These are phyloP conservation scores for Pseudogymnoascus sp. DNA, from an alignment of 2,329 filamentous ascomycete species.

Conservation along the genomic window DNA sequence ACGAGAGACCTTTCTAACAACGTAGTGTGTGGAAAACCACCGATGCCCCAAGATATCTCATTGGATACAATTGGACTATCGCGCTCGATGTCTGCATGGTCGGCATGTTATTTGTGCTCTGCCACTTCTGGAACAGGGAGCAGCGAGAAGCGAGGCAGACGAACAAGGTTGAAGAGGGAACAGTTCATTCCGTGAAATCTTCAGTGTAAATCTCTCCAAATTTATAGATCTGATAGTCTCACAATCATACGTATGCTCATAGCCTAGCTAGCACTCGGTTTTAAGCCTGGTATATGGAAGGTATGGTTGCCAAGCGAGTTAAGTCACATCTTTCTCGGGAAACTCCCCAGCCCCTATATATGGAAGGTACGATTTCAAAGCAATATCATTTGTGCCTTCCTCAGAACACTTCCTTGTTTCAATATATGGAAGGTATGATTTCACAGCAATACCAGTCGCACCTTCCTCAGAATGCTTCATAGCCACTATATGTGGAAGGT, in stretches of 20 bases:
- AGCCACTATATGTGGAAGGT: no score
- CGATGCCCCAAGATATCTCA: conserved; percentile 25
- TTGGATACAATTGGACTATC: conserved; percentile 27
- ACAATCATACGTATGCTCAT: background rate
- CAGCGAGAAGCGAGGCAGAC: background rate
- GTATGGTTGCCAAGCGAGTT: no score
- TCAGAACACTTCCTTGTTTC: no score
- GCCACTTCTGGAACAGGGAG: conserved; percentile 16
- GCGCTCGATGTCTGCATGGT: conserved; percentile 27
- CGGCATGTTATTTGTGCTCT: conserved; percentile 14
- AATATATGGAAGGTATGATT: no score
- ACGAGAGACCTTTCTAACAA: background rate
- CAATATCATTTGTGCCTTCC: no score
- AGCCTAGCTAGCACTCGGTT: background rate
- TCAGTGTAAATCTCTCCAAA: background rate
- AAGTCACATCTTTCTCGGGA: no score
- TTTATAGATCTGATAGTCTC: background rate
- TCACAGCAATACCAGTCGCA: no score
- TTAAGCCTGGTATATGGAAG: no score
- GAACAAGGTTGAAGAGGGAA: background rate
- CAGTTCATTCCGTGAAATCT: background rate
- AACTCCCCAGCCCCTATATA: no score
- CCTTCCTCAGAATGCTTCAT: no score
- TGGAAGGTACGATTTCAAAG: no score
- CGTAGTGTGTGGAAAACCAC: conserved; percentile 25